A percentile compares a stretch with the other conserved stretches of the same genome.
Evolutionary conservation across 2,329 filamentous ascomycete species (phyloP).

Genomic region (Neophaeococcomyces aloes): DNA sequence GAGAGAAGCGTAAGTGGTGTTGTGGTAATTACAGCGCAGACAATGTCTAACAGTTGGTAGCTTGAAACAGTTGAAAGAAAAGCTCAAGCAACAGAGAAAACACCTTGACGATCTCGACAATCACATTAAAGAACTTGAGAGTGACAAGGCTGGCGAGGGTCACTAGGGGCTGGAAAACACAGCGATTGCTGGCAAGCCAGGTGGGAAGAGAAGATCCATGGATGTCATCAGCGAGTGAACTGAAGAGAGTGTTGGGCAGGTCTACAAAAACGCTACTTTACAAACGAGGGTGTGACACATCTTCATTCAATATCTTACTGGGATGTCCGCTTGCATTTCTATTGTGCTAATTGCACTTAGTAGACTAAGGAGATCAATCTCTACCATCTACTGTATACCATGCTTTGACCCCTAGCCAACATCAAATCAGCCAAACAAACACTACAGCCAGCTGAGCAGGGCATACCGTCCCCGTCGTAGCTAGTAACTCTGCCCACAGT

Average conservation of each 20-base stretch:
- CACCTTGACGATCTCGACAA: conserved; percentile 77
- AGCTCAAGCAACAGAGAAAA: conserved; percentile 63
- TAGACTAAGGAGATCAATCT: background rate
- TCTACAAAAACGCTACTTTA: background rate
- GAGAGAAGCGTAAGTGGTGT: conserved; percentile 58
- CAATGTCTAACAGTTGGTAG: conserved; percentile 25
- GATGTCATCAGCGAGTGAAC: too few species aligned
- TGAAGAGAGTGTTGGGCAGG: background rate
- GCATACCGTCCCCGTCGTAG: too few species aligned
- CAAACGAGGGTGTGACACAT: background rate
- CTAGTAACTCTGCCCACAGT: too few species aligned
- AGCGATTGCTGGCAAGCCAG: background rate
- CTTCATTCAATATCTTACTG: background rate
- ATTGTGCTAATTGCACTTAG: background rate
- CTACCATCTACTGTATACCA: background rate
- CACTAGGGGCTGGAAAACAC: conserved; percentile 16
- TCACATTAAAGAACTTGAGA: conserved; percentile 79
- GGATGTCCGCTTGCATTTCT: background rate
- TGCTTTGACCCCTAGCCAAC: too few species aligned
- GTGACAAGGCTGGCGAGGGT: conserved; percentile 54
- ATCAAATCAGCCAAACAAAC: too few species aligned
- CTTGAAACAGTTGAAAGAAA: conserved; percentile 58
- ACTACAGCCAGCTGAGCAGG: too few species aligned
- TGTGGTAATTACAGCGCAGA: background rate
- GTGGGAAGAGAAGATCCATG: background rate